Percentiles rank a stretch among this genome's conserved stretches.
These are phyloP conservation scores for Amaranthus palmeri DNA, from an alignment of 148 eudicot genomes.

Conservation along the genomic window DNA sequence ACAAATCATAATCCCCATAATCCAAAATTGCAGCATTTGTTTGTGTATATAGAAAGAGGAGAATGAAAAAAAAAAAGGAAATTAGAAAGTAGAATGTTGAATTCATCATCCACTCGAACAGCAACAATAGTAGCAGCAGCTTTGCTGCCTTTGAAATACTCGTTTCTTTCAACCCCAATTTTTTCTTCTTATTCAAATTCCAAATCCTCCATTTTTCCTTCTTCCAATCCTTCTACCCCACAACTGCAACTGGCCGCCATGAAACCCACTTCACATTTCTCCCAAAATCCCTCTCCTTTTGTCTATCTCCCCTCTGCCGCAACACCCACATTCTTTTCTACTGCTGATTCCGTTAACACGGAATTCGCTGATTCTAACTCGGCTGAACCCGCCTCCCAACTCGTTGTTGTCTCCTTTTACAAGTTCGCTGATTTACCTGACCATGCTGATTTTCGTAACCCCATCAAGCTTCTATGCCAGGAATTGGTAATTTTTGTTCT, in stretches of 20 bases:
- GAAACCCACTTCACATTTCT: constrained; percentile 21
- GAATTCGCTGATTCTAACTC: constrained; percentile 10
- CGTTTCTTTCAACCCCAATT: constrained; percentile 6
- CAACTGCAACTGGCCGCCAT: constrained; percentile 14
- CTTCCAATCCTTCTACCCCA: background rate
- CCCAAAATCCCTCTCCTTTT: constrained; percentile 8
- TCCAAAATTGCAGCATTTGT: no score
- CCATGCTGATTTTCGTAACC: constrained; percentile 59
- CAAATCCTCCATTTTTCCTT: constrained; percentile 25
- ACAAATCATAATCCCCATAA: no score
- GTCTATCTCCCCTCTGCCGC: constrained; percentile 28
- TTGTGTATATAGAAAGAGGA: no score
- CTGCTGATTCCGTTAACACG: constrained; percentile 9
- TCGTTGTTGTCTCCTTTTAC: constrained; percentile 86
- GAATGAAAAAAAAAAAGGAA: no score
- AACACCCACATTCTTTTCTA: constrained; percentile 23
- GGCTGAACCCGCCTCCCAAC: constrained; percentile 15
- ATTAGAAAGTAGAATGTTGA: no score
- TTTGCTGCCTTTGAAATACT: constrained; percentile 1
- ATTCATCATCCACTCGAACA: constrained; percentile 2
- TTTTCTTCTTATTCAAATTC: constrained; percentile 23
- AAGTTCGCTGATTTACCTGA: constrained; percentile 88
- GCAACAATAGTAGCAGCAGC: constrained; percentile 18
- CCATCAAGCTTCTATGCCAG: constrained; percentile 71
- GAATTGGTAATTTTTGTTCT: constrained; percentile 42